These are phyloP conservation scores for Effrenium voratum DNA, from an alignment of 73 alveolate genomes.

Conservation along the genomic window DNA sequence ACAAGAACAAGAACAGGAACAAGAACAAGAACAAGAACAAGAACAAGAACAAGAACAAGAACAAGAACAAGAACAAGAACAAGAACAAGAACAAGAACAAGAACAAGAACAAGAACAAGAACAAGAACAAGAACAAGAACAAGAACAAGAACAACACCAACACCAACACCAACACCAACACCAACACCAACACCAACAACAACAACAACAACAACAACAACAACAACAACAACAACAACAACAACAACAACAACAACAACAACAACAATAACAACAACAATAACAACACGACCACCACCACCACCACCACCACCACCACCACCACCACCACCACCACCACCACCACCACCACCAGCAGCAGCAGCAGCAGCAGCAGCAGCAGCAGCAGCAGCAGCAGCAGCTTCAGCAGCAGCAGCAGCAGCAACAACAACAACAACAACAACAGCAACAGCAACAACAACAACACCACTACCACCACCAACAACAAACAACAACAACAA, in stretches of 20 bases:
- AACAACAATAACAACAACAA: background rate
- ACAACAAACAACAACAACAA: too few species aligned
- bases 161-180: background rate
- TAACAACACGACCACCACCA: too few species aligned
- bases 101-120: background rate
- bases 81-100: background rate
- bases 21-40: background rate
- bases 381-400: too few species aligned
- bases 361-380: too few species aligned
- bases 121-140: background rate
- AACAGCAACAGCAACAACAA: too few species aligned
- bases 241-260: background rate
- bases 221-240: background rate
- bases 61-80: background rate
- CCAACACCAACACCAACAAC: background rate
- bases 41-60: background rate
- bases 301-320: too few species aligned
- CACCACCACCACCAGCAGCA: too few species aligned
- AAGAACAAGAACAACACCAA: background rate
- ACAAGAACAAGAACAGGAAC: background rate
- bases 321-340: too few species aligned
- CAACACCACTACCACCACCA: too few species aligned
- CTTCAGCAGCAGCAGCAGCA: too few species aligned
- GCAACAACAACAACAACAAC: too few species aligned
- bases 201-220: background rate